Percentiles rank a stretch among this genome's conserved stretches.
Evolutionary conservation across 2,329 filamentous ascomycete genomes (phyloP).

Genomic region (Plenodomus lindquistii): DNA sequence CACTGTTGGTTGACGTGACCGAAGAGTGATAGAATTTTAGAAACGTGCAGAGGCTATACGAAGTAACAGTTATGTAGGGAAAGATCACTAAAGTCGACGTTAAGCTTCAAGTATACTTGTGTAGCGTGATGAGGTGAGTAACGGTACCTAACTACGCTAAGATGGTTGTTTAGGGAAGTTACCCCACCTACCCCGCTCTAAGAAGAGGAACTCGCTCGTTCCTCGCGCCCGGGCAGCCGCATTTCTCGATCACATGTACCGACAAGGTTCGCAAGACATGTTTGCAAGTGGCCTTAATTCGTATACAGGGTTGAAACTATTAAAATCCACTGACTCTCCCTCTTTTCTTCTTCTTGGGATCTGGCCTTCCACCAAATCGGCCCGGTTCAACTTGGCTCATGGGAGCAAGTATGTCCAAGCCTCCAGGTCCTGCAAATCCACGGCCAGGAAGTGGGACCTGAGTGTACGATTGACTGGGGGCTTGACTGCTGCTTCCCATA

Average conservation of each 20-base stretch:
- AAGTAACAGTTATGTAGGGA: background rate
- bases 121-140: background rate
- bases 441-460: constrained; percentile 5
- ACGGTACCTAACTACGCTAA: background rate
- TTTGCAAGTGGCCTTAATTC: background rate
- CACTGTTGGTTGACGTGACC: background rate
- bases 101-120: background rate
- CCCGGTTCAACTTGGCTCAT: constrained; percentile 43
- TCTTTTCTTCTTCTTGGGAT: constrained; percentile 43
- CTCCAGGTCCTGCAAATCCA: constrained; percentile 9
- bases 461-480: constrained; percentile 8
- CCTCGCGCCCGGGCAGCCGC: constrained; percentile 11
- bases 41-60: background rate
- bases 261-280: background rate
- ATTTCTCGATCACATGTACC: background rate
- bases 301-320: background rate
- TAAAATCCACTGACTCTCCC: constrained; percentile 40
- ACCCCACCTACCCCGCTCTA: constrained; percentile 23
- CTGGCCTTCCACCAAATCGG: constrained; percentile 37
- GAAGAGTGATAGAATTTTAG: background rate
- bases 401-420: constrained; percentile 7
- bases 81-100: background rate
- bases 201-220: constrained; percentile 1
- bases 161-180: constrained; percentile 9
- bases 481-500: constrained; percentile 32